A percentile compares a stretch with the other conserved stretches of the same genome.
Evolutionary conservation across 148 eudicot genomes (phyloP).

Genomic region (Fagopyrum homotropicum): DNA sequence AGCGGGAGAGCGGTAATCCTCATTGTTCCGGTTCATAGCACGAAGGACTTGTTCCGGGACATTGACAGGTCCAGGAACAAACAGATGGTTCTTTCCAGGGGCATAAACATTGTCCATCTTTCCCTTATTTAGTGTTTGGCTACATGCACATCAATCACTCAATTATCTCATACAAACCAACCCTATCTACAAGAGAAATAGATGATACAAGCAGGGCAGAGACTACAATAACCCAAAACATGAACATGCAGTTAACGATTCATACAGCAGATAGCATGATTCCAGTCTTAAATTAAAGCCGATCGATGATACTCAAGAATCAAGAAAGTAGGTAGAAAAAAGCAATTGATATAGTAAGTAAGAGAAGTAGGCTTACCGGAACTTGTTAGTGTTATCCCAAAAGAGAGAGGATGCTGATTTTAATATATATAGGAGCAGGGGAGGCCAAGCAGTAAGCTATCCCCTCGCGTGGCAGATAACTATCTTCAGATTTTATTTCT

Average conservation of each 20-base stretch:
- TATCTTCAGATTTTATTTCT: not conserved
- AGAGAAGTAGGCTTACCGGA: not conserved
- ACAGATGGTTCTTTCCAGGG: conserved; percentile 88
- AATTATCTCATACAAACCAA: not conserved
- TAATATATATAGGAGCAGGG: conserved; percentile 2
- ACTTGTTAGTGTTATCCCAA: not conserved
- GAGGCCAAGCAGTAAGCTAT: conserved; percentile 5
- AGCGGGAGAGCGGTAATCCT: conserved; percentile 98
- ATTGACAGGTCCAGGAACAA: conserved; percentile 98
- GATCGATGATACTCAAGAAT: too few species aligned
- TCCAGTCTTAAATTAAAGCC: too few species aligned
- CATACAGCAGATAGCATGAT: too few species aligned
- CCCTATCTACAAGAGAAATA: not conserved
- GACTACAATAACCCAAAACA: not conserved
- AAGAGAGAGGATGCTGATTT: not conserved
- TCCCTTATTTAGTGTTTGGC: conserved; percentile 7
- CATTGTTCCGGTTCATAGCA: conserved; percentile 97
- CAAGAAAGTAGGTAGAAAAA: too few species aligned
- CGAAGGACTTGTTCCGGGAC: conserved; percentile 91
- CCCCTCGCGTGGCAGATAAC: conserved; percentile 6
- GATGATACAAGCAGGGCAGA: not conserved
- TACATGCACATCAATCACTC: not conserved
- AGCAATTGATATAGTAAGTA: not conserved
- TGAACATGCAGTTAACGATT: not conserved
- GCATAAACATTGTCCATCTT: conserved; percentile 79